phyloP scores from a whole-genome alignment of 257 asterid genomes.

The Solanum clarkiae region DNA sequence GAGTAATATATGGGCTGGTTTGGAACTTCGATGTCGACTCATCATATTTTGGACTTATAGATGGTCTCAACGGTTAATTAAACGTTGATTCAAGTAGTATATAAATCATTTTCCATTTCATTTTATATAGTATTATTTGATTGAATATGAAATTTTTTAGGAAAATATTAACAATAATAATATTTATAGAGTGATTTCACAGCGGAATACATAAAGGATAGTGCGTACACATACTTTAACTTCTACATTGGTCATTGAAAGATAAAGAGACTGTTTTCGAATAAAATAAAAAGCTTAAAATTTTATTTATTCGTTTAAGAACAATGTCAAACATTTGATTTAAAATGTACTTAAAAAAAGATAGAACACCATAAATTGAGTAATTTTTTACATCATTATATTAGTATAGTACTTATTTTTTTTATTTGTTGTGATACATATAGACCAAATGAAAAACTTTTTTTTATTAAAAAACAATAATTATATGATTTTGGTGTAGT shows the following conservation, averaged over 20 bases:
- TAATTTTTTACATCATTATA: not conserved
- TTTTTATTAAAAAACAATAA: not conserved
- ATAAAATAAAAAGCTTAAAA: not conserved
- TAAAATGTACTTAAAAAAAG: not conserved
- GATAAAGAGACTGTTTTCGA: no score
- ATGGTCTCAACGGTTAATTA: rapidly evolving
- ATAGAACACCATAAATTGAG: not conserved
- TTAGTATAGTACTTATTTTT: no score
- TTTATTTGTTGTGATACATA: not conserved
- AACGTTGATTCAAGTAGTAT: not conserved
- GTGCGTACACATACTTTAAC: not conserved
- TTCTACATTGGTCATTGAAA: no score
- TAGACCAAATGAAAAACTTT: not conserved
- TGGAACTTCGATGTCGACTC: not conserved
- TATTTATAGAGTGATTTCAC: not conserved
- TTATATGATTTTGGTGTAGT: not conserved
- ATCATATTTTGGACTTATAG: not conserved
- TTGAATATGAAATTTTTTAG: rapidly evolving
- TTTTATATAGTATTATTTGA: not conserved
- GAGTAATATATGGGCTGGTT: not conserved
- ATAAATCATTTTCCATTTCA: rapidly evolving
- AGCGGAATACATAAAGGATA: not conserved
- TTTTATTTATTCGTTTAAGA: not conserved
- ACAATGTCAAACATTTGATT: not conserved
- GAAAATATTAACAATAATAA: not conserved